These are phyloP conservation scores for Monosporascus sp. DNA, from an alignment of 2,329 filamentous ascomycete genomes.

Conservation along the genomic window DNA sequence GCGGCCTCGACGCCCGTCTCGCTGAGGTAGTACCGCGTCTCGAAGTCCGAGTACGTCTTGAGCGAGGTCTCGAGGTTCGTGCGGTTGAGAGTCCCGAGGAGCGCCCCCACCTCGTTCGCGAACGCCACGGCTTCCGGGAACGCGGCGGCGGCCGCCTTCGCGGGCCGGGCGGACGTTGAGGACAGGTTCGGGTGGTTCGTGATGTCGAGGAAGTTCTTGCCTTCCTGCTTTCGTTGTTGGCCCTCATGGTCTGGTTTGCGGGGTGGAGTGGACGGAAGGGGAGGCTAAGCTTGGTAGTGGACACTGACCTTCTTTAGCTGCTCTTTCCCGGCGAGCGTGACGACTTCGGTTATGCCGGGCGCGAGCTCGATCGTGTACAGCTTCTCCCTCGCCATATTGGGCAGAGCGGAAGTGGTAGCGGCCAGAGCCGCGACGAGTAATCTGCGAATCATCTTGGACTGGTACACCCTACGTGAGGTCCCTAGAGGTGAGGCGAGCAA, in stretches of 20 bases:
- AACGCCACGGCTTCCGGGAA: not conserved
- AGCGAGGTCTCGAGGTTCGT: not conserved
- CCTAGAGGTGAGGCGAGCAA: too few relatives aligned
- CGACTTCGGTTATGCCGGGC: not conserved
- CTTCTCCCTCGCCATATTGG: not conserved
- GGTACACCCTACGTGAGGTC: not conserved
- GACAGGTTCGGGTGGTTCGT: not conserved
- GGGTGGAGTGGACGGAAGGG: not conserved
- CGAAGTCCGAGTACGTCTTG: not conserved
- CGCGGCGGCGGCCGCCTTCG: not conserved
- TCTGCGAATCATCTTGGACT: not conserved
- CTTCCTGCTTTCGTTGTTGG: not conserved
- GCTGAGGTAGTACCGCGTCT: constrained; percentile 61
- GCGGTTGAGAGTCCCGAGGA: not conserved
- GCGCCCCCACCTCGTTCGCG: not conserved
- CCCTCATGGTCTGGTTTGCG: not conserved
- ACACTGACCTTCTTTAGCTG: not conserved
- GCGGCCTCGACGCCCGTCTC: constrained; percentile 72
- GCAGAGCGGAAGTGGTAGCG: not conserved
- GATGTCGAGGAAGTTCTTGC: not conserved
- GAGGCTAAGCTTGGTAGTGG: not conserved
- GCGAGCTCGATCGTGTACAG: not conserved
- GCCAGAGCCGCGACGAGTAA: not conserved
- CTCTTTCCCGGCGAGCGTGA: not conserved
- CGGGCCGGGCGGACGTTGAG: not conserved